A percentile compares a stretch with the other conserved stretches of the same genome.
These are phyloP conservation scores for Solanum chacoense DNA, from an alignment of 305 asterid species.

Conservation along the genomic window DNA sequence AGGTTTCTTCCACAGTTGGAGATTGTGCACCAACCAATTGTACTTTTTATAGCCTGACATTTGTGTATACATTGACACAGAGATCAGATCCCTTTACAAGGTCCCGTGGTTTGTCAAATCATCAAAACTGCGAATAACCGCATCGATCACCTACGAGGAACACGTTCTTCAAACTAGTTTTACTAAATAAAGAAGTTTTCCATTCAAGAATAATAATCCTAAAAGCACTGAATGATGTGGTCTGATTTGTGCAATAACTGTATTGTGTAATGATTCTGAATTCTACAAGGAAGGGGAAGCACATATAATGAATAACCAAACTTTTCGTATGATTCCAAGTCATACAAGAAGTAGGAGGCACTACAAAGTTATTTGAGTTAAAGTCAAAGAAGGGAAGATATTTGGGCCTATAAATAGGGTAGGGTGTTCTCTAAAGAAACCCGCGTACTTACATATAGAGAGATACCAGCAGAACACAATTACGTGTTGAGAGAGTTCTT, in stretches of 20 bases:
- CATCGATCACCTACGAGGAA: background rate
- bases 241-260: background rate
- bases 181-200: background rate
- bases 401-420: background rate
- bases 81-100: too few relatives aligned
- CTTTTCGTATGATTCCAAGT: too few relatives aligned
- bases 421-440: background rate
- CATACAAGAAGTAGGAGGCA: too few relatives aligned
- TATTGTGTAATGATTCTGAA: background rate
- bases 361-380: too few relatives aligned
- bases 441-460: background rate
- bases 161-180: background rate
- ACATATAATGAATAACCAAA: background rate
- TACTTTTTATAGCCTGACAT: too few relatives aligned
- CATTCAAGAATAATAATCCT: too few relatives aligned
- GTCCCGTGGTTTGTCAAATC: too few relatives aligned
- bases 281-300: background rate
- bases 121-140: too few relatives aligned
- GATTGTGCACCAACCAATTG: too few relatives aligned
- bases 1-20: too few relatives aligned
- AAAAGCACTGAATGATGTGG: background rate
- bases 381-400: too few relatives aligned
- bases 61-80: too few relatives aligned
- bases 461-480: background rate
- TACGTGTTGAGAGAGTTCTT: background rate